A percentile compares a stretch with the other conserved stretches of the same genome.
phyloP scores from a whole-genome alignment of 192 early-diverging fungal genomes.

The Pecoramyces ruminantium region DNA sequence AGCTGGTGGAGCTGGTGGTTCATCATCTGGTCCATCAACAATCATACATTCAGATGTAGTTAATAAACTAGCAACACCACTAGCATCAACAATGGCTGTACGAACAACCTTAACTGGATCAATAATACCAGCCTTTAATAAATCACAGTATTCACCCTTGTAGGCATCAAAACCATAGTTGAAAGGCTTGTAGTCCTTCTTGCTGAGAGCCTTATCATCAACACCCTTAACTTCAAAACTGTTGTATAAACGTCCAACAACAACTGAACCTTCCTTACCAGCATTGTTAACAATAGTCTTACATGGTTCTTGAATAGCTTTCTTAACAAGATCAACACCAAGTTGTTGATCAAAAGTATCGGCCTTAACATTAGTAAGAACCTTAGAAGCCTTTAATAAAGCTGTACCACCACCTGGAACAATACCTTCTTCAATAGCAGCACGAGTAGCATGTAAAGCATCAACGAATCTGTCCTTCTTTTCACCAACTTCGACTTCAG shows the following conservation, averaged over 20 bases:
- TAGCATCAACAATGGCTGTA: constrained; percentile 90
- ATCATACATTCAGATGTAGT: constrained; percentile 98
- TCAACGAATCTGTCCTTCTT: constrained; percentile 99
- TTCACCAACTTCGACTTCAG: constrained; percentile 98
- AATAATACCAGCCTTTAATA: constrained; percentile 93
- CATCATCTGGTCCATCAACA: constrained; percentile 78
- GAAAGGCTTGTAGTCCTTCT: constrained; percentile 11
- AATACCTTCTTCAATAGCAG: constrained; percentile 98
- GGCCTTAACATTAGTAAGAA: constrained; percentile 64
- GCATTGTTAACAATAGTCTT: constrained; percentile 95
- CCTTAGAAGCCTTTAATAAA: constrained; percentile 78
- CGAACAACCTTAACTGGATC: constrained; percentile 99
- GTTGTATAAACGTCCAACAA: constrained; percentile 73
- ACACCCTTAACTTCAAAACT: constrained; percentile 21
- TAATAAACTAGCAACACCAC: constrained; percentile 89
- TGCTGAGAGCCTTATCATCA: constrained; percentile 4
- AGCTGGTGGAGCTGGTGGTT: constrained; percentile 19
- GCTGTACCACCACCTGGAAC: constrained; percentile 97
- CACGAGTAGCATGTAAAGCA: constrained; percentile 94
- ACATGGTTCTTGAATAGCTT: constrained; percentile 83
- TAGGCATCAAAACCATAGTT: constrained; percentile 68
- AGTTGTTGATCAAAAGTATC: constrained; percentile 99
- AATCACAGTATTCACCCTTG: constrained; percentile 80
- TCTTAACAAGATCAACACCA: constrained; percentile 87
- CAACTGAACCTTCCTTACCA: constrained; percentile 89